Evolutionary conservation across 805 yeast genomes (phyloP).

Genomic region (Torulaspora indica): DNA sequence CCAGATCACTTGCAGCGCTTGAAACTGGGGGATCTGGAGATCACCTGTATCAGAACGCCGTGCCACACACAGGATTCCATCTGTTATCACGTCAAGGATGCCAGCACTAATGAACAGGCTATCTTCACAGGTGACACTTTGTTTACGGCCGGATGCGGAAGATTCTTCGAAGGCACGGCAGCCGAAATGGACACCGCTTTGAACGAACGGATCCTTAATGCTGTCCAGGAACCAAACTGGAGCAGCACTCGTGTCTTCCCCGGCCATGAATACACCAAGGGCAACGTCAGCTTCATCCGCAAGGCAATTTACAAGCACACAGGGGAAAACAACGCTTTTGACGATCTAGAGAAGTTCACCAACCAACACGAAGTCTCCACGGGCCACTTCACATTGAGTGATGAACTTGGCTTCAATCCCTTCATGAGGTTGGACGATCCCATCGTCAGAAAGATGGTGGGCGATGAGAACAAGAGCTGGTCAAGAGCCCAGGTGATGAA

Average conservation of each 20-base stretch:
- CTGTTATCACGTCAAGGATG: slow-evolving; percentile 73
- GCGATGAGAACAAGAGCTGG: slow-evolving; percentile 39
- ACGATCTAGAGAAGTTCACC: slow-evolving; percentile 48
- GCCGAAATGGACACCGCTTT: slow-evolving; percentile 73
- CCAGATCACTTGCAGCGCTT: slow-evolving; percentile 60
- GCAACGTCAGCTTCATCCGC: slow-evolving; percentile 74
- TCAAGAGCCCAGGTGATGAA: slow-evolving; percentile 57
- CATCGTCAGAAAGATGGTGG: slow-evolving; percentile 54
- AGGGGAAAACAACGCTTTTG: slow-evolving; percentile 44
- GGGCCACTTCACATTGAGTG: slow-evolving; percentile 77
- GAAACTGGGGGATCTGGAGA: slow-evolving; percentile 42
- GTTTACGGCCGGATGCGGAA: slow-evolving; percentile 91
- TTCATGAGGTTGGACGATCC: slow-evolving; percentile 77
- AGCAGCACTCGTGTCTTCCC: slow-evolving; percentile 65
- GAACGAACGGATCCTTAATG: slow-evolving; percentile 58
- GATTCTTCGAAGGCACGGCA: slow-evolving; percentile 91
- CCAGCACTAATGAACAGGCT: slow-evolving; percentile 55
- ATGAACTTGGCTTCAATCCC: slow-evolving; percentile 81
- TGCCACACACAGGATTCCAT: slow-evolving; percentile 97
- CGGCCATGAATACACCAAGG: slow-evolving; percentile 92
- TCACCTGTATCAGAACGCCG: slow-evolving; percentile 88
- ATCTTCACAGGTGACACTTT: slow-evolving; percentile 96
- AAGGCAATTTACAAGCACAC: slow-evolving; percentile 48
- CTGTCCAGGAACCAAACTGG: slow-evolving; percentile 38
- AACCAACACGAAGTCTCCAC: slow-evolving; percentile 65